Base-by-base conservation (phyloP, 352 stramenopile genomes). In the Blastocystis sp. region DNA sequence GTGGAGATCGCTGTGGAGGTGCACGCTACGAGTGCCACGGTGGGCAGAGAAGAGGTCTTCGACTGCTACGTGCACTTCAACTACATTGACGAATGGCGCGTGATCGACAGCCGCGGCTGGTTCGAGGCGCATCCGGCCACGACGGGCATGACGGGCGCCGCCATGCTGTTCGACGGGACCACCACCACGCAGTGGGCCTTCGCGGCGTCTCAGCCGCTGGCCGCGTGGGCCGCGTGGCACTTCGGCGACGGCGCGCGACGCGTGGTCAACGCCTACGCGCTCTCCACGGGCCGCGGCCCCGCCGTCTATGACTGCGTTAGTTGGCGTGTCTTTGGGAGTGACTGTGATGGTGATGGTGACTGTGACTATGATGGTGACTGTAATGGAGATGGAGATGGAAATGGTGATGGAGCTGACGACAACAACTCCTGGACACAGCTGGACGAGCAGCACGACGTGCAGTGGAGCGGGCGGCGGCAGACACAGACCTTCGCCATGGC, bases 1-100 rank as follows among this genome's bases (percentile, higher is more conserved):
- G 52, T 66, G 10, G 70, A 68, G 38, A 60, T 80, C 17, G 70
- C 70, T 80, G 70, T 80, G 11, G 70, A 80, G 59, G 59, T 80
- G 0, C 70, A 80, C 54, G 52, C 70, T 80, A 43, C 70, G 21
- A 42, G n/a, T 57, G 11, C 4, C 3, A 80, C 70, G 7, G 54
- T 45, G 43, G 43, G 24, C 19, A 40, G 70, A 40, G 70, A 61
- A 7, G 70, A 80, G n/a, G 42, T 40, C 24, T 80, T 80, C 24
- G 70, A 80, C 42, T 71, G 64, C 43, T 40, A 38, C 19, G 48
- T 71, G 24, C 24, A 52, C 19, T 71, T 71, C 4, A 43, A 71
- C 48, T 48, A 71, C 17, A 71, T 38, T 21, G 64, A 71, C 48
- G 24, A 71, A 24, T 48, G 48, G 40, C 64, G 64, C 43, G 24